These are phyloP conservation scores for Amanita pallidorosea DNA, from an alignment of 768 basidiomycete species.

Conservation along the genomic window DNA sequence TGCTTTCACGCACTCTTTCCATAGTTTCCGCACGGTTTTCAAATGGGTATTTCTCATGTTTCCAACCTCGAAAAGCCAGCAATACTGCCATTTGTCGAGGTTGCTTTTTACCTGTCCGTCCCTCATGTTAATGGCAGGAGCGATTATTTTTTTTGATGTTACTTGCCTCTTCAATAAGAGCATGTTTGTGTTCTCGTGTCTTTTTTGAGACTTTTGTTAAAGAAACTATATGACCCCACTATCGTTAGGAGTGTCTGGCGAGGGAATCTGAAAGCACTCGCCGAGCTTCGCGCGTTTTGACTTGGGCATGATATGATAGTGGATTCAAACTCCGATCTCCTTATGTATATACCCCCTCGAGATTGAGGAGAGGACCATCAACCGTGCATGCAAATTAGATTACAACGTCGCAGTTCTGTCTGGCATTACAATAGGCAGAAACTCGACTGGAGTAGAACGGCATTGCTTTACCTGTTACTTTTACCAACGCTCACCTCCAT, in stretches of 20 bases:
- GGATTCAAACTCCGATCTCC: conserved; percentile 45
- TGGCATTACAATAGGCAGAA: neutral
- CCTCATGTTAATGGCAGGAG: neutral
- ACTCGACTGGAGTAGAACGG: neutral
- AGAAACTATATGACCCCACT: conserved; percentile 46
- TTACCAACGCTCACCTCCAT: neutral
- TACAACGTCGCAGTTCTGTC: neutral
- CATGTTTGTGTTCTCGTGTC: conserved; percentile 83
- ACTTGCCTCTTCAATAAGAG: conserved; percentile 59
- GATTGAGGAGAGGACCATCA: no score
- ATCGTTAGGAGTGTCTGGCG: conserved; percentile 6
- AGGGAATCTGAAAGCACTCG: conserved; percentile 26
- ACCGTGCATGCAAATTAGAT: no score
- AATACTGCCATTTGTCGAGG: conserved; percentile 86
- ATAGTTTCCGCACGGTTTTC: conserved; percentile 85
- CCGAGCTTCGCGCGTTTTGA: conserved; percentile 87
- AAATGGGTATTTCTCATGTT: conserved; percentile 92
- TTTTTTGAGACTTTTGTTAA: conserved; percentile 93
- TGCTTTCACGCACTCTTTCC: conserved; percentile 68
- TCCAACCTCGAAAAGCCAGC: conserved; percentile 93
- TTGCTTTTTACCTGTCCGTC: conserved; percentile 60
- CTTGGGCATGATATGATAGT: conserved; percentile 58
- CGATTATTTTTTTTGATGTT: neutral
- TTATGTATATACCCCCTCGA: no score
- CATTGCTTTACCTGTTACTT: neutral